Evolutionary conservation across 352 stramenopile genomes (phyloP).

Genomic region (Pythium brassicae): DNA sequence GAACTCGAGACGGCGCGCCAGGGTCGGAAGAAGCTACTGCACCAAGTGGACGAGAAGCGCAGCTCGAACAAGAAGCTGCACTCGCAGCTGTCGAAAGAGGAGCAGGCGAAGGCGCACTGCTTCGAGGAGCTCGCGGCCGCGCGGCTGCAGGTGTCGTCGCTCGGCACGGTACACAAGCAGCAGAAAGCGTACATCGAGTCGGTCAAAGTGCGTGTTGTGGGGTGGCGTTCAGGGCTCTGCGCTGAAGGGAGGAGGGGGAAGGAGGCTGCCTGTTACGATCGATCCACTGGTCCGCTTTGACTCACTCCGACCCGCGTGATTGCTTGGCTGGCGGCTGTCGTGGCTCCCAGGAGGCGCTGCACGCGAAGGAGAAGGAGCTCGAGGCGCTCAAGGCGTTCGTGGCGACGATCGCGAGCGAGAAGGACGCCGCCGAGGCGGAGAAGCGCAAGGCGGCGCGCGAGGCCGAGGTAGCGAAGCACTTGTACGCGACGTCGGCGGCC

Average conservation of each 20-base stretch:
- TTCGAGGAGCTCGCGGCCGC: slow-evolving; percentile 75
- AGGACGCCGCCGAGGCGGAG: slow-evolving; percentile 43
- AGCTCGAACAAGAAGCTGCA: slow-evolving; percentile 72
- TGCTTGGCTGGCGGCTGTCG: too few relatives aligned
- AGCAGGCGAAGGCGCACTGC: slow-evolving; percentile 61
- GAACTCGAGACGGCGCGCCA: slow-evolving; percentile 60
- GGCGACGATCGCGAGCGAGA: slow-evolving; percentile 46
- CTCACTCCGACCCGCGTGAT: too few relatives aligned
- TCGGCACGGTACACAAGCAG: slow-evolving; percentile 72
- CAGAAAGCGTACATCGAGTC: slow-evolving; percentile 68
- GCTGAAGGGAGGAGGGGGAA: too few relatives aligned
- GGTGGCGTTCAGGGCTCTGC: too few relatives aligned
- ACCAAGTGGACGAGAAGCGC: slow-evolving; percentile 80
- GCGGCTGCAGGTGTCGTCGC: slow-evolving; percentile 64
- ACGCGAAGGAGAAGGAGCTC: slow-evolving; percentile 56
- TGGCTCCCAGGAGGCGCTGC: slow-evolving; percentile 34
- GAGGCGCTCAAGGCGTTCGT: slow-evolving; percentile 66
- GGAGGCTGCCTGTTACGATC: too few relatives aligned
- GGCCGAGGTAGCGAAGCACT: slow-evolving; percentile 58
- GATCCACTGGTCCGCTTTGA: too few relatives aligned
- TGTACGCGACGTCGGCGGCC: slow-evolving; percentile 31
- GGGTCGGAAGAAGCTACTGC: slow-evolving; percentile 64
- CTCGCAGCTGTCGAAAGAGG: slow-evolving; percentile 54
- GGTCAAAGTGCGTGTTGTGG: slow-evolving; percentile 45
- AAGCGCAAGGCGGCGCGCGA: slow-evolving; percentile 55